Base-by-base conservation (phyloP, 2,329 filamentous ascomycete genomes). In the Hysterium pulicare region DNA sequence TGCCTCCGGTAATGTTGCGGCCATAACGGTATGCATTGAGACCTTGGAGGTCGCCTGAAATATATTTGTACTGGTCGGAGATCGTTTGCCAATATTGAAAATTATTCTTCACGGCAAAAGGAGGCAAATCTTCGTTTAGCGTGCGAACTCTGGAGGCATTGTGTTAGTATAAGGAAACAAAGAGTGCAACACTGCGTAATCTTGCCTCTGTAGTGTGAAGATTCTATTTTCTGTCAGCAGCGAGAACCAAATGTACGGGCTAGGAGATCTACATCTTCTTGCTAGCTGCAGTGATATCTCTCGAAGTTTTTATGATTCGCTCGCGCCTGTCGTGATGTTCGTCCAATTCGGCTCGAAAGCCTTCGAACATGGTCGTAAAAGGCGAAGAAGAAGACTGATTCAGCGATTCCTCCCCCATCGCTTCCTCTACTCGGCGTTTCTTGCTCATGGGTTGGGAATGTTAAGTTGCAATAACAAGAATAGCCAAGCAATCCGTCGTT, bases 261-360 rank as follows among this genome's bases (percentile, higher is more conserved):
- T n/a, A n/a, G n/a, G n/a, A n/a, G n/a, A n/a, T n/a, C 35, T 23
- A 53, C 90, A 97, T 94, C 72, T 97, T 98, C 76, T 98, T 98
- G 69, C 89, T 95, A 41, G 90, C 75, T 0, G 89, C 90, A 5
- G 93, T 98, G 45, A 98, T 87, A 66, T 98, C 93, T 48, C 91
- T 77, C 7, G 88, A 94, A 2, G 84, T 85, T 72, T 97, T 98
- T 61, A 94, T 87, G 54, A 95, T 82, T 40, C 86, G 81, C 71
- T 96, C 90, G 43, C 90, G 80, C 13, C 93, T 84, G 68, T 97
- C 93, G 67, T 98, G 88, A 64, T 97, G 91, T 69, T 93, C 82
- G 61, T 98, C 93, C 21, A 98, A 76, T 69, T 96, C 90, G 58
- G 85, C 77, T 39, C 90, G 84, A 65, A 97, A 95, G 6, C 67